Base-by-base conservation (phyloP, 257 asterid species). In the Jacaranda mimosifolia region DNA sequence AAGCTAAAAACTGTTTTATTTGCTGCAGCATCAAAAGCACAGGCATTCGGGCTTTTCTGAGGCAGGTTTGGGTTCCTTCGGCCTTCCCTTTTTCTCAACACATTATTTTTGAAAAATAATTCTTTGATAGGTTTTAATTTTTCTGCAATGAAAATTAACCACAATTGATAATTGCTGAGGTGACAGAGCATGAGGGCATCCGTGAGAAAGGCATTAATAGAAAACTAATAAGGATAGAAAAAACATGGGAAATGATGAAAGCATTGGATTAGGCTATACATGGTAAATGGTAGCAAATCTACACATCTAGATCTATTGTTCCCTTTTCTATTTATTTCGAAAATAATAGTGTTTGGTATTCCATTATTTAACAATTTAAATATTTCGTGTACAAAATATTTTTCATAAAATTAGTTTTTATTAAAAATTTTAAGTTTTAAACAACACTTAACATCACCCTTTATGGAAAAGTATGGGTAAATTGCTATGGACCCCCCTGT, bases 201-300 rank as follows among this genome's bases (percentile, higher is more conserved):
- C 32, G 2, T 26, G 32, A 26, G 6, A 4, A 4, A 3, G 19
- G 18, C 60, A 55, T 12, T 13, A 51, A 14, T 55, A 17, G 15
- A 18, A 15, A 11, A 51, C 4, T 2, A 11, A 13, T 14, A 8
- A 6, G 55, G 7, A 48, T 48, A 48, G 13, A 48, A 26, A 26
- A 26, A 26, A 26, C 32, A 0, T 26, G 32, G 32, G 32, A 26
- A 26, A 26, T 26, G 32, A 26, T 26, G 9, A 13, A 35, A 60
- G 7, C 42, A 26, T 26, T 63, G 19, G 48, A 36, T 63, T 63
- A 12, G 18, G 48, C 55, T 12, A n/a, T n/a, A n/a, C n/a, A n/a
- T 39, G n/a, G 51, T 35, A 66, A 43, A 66, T 15, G 62, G 58
- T n/a, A 68, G 43, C 80, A 67, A 55, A 67, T 76, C 80, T n/a